These are phyloP conservation scores for Gossypium davidsonii DNA, from an alignment of 441 rosid genomes.

Conservation along the genomic window DNA sequence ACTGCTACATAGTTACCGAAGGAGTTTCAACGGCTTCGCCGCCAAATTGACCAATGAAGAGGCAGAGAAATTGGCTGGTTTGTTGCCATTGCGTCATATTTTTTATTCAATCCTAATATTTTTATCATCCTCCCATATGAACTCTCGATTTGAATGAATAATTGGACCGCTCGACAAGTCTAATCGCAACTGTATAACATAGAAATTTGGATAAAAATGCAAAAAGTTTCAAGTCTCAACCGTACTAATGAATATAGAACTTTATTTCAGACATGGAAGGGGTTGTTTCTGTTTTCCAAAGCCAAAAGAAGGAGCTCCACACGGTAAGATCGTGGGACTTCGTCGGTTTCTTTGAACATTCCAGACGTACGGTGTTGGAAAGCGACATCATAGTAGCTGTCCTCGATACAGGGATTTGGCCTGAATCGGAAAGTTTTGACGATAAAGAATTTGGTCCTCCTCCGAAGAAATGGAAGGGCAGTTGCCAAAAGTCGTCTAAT, in stretches of 20 bases:
- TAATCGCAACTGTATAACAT: no score
- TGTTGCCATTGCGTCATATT: background rate
- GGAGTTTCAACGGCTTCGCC: constrained; percentile 6
- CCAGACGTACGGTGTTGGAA: background rate
- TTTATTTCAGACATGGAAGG: constrained; percentile 1
- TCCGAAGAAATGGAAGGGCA: constrained; percentile 30
- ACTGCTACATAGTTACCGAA: background rate
- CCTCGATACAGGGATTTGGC: constrained; percentile 32
- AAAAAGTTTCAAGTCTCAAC: background rate
- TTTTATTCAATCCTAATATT: no score
- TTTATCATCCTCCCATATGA: no score
- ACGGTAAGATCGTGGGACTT: constrained; percentile 9
- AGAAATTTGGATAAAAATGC: background rate
- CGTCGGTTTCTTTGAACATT: background rate
- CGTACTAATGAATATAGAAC: background rate
- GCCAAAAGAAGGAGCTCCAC: background rate
- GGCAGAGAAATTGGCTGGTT: background rate
- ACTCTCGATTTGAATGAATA: no score
- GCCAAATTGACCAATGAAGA: background rate
- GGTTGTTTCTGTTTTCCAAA: constrained; percentile 6
- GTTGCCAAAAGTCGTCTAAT: constrained; percentile 20
- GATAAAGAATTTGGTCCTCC: constrained; percentile 24
- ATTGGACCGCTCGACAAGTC: no score
- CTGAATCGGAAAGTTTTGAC: constrained; percentile 25
- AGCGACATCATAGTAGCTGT: constrained; percentile 28